Percentiles rank a stretch among this genome's conserved stretches.
Conservation (phyloP, 164 flowering plant genomes). For the Chimonanthus praecox region DNA sequence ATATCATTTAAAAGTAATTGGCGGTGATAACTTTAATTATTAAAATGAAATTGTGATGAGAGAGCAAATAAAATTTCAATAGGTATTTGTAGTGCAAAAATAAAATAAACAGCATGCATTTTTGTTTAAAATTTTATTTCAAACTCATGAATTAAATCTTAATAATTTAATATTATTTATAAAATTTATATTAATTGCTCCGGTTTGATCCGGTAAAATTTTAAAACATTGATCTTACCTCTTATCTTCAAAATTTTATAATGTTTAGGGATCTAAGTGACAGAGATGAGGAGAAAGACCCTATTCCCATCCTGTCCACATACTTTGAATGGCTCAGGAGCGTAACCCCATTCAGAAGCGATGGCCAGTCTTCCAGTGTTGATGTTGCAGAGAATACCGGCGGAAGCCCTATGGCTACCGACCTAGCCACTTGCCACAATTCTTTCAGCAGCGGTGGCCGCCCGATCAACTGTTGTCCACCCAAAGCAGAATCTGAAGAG, state of each 20-base stretch:
- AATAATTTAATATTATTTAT: too few relatives aligned
- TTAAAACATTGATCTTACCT: too few relatives aligned
- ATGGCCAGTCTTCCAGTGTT: neutral
- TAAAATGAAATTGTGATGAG: too few relatives aligned
- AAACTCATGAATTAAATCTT: too few relatives aligned
- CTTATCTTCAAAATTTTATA: neutral
- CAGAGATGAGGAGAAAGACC: neutral
- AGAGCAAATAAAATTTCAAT: too few relatives aligned
- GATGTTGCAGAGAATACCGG: neutral
- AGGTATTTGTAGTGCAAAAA: too few relatives aligned
- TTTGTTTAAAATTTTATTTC: too few relatives aligned
- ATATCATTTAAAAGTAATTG: too few relatives aligned
- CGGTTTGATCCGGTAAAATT: too few relatives aligned
- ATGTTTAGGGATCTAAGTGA: slow-evolving; percentile 1
- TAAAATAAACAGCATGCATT: too few relatives aligned
- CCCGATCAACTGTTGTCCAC: slow-evolving; percentile 54
- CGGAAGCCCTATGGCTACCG: slow-evolving; percentile 9
- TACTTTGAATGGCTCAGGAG: slow-evolving; percentile 5
- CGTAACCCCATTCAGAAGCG: neutral
- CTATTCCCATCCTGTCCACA: neutral
- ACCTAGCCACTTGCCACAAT: slow-evolving; percentile 17
- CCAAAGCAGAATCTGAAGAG: slow-evolving; percentile 19
- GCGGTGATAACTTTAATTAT: too few relatives aligned
- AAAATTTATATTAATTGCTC: too few relatives aligned
- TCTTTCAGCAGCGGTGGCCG: slow-evolving; percentile 9